Evolutionary conservation across 2,329 filamentous ascomycete genomes (phyloP).

Genomic region (Fusarium armeniacum): DNA sequence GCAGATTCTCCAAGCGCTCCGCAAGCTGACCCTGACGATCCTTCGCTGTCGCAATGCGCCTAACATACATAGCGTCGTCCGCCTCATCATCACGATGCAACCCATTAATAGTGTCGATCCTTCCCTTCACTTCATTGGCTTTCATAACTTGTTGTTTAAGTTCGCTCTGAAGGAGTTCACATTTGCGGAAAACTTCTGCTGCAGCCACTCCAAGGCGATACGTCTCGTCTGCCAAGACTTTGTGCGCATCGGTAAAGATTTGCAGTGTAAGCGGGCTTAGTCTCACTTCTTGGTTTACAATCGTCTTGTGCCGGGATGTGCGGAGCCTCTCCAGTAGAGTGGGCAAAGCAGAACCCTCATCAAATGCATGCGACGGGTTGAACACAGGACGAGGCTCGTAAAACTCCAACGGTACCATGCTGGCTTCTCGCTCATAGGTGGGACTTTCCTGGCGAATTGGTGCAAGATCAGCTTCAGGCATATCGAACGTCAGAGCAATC

Average conservation of each 20-base stretch:
- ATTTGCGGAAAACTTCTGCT: conserved; percentile 79
- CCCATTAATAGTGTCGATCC: conserved; percentile 73
- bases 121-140: conserved; percentile 73
- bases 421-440: conserved; percentile 58
- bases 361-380: conserved; percentile 73
- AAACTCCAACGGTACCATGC: conserved; percentile 64
- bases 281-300: conserved; percentile 76
- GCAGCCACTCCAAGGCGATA: conserved; percentile 76
- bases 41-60: conserved; percentile 68
- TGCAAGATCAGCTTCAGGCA: conserved; percentile 65
- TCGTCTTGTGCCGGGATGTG: conserved; percentile 71
- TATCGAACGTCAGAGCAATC: conserved; percentile 71
- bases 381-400: conserved; percentile 77
- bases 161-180: conserved; percentile 76
- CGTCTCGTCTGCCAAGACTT: conserved; percentile 78
- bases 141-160: conserved; percentile 76
- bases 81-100: conserved; percentile 63
- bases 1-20: conserved; percentile 71
- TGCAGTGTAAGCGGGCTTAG: conserved; percentile 79
- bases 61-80: conserved; percentile 70
- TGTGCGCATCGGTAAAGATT: conserved; percentile 80
- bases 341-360: conserved; percentile 69
- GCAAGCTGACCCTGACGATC: conserved; percentile 69
- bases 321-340: conserved; percentile 68
- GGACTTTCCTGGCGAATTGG: conserved; percentile 61